Percentiles rank a stretch among this genome's conserved stretches.
Conservation (phyloP, 2,329 filamentous ascomycete species). For the Aspergillus vadensis region DNA sequence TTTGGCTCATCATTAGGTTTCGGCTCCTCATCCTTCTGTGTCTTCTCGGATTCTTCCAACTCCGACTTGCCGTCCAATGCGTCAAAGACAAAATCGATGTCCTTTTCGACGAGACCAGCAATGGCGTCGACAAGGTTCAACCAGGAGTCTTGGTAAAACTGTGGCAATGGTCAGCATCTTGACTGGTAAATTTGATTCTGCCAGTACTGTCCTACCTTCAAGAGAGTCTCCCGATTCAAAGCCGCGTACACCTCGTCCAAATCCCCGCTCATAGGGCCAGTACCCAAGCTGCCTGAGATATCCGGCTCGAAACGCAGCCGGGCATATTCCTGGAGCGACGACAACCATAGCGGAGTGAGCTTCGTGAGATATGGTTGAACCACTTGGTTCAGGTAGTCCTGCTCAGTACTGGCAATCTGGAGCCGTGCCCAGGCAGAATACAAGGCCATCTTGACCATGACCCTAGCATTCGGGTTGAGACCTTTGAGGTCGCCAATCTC, state of each 20-base stretch:
- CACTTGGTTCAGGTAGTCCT: conserved; percentile 84
- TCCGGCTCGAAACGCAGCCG: conserved; percentile 93
- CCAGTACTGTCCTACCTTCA: conserved; percentile 56
- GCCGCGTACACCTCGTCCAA: conserved; percentile 94
- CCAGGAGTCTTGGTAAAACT: conserved; percentile 97
- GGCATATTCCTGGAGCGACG: conserved; percentile 90
- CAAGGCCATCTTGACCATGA: conserved; percentile 98
- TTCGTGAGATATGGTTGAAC: conserved; percentile 86
- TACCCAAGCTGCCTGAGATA: conserved; percentile 86
- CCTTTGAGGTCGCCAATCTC: conserved; percentile 91
- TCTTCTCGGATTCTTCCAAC: conserved; percentile 29
- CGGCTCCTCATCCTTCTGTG: conserved; percentile 23
- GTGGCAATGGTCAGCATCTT: background rate
- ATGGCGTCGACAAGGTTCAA: conserved; percentile 96
- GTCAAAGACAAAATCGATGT: conserved; percentile 97
- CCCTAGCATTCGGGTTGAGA: conserved; percentile 90
- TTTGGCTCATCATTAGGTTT: conserved; percentile 30
- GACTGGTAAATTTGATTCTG: background rate
- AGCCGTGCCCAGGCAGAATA: conserved; percentile 97
- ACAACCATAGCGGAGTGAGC: conserved; percentile 89
- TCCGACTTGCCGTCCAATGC: conserved; percentile 80
- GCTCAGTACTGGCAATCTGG: conserved; percentile 91
- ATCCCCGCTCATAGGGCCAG: conserved; percentile 77
- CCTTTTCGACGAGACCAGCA: conserved; percentile 93
- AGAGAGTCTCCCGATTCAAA: conserved; percentile 86